phyloP scores from a whole-genome alignment of 2,329 filamentous ascomycete genomes.

The Calonectria honghensis region DNA sequence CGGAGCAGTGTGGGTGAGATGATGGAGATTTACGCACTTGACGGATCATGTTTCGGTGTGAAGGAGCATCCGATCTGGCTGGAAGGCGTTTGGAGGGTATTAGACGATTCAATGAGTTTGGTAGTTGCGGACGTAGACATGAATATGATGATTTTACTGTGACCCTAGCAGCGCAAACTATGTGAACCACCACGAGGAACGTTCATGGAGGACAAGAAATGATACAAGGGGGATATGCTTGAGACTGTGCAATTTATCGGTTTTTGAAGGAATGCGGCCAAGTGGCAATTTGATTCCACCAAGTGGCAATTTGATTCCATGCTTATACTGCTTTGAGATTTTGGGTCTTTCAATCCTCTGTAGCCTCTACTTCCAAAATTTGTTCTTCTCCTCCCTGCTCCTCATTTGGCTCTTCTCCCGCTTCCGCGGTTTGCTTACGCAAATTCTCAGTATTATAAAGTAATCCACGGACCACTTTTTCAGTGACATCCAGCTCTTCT shows the following conservation, averaged over 20 bases:
- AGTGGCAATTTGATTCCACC: not conserved
- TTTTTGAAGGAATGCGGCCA: not conserved
- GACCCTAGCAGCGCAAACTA: not conserved
- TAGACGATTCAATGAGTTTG: constrained; percentile 64
- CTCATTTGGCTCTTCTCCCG: constrained; percentile 51
- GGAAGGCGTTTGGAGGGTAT: constrained; percentile 62
- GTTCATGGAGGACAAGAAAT: not conserved
- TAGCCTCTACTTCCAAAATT: constrained; percentile 33
- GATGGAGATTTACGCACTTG: constrained; percentile 45
- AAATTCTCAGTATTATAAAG: constrained; percentile 69
- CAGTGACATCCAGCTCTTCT: constrained; percentile 59
- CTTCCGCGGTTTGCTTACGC: constrained; percentile 64
- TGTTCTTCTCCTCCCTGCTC: constrained; percentile 45
- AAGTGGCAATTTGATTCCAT: not conserved
- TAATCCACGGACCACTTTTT: constrained; percentile 63
- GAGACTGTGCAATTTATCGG: not conserved
- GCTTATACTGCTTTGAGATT: not conserved
- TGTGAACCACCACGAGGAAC: not conserved
- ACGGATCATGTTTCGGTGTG: constrained; percentile 49
- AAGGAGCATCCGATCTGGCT: constrained; percentile 59
- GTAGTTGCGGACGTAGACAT: constrained; percentile 58
- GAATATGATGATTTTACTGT: constrained; percentile 56
- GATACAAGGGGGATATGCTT: not conserved
- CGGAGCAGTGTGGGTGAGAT: constrained; percentile 37
- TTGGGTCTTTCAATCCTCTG: constrained; percentile 33